Base-by-base conservation (phyloP, 225 moss, liverwort and hornwort genomes). In the Bryoerythrophyllum caledonicum region DNA sequence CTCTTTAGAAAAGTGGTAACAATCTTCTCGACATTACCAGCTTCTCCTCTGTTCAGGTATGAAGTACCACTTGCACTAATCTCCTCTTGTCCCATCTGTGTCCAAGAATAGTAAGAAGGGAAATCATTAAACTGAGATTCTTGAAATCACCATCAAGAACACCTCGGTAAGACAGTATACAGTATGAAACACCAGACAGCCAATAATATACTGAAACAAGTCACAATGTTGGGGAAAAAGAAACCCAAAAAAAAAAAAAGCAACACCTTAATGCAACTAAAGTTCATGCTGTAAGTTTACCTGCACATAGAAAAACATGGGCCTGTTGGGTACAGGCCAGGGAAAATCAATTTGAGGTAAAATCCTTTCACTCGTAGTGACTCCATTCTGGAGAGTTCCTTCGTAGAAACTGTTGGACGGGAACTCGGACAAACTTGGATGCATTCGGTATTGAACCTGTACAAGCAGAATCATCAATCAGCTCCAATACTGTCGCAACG, bases 31-130 rank as follows among this genome's bases (percentile, higher is more conserved):
- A 99, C 99, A 75, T 95, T 95, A 17, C 90, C 95, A 73, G 99
- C 95, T 83, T 99, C 99, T 5, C 91, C 94, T 64, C 99, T 88
- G 77, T 99, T 99, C 41, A 99, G 79, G 56, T 99, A 99, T 26
- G 99, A 99, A n/a, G 99, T 99, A 25, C 99, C 99, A 87, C 99
- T 99, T 41, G 99, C 99, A 78, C 99, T 99, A 59, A 99, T 99
- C 82, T 99, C 99, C 74, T 99, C 99, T 81, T 99, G 99, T 12
- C 95, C 99, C 99, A 99, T 99, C 94, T 99, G 81, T 38, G 44
- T 62, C 53, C 20, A 67, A 71, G 38, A 74, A 38, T 7, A 49
- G 57, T 54, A 74, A 41, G 37, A 63, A 59, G 17, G 24, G 17
- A 25, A 54, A 67, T 10, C 32, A 63, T 75, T 68, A 64, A 43